These are phyloP conservation scores for Brassica balearica DNA, from an alignment of 441 rosid species.

Conservation along the genomic window DNA sequence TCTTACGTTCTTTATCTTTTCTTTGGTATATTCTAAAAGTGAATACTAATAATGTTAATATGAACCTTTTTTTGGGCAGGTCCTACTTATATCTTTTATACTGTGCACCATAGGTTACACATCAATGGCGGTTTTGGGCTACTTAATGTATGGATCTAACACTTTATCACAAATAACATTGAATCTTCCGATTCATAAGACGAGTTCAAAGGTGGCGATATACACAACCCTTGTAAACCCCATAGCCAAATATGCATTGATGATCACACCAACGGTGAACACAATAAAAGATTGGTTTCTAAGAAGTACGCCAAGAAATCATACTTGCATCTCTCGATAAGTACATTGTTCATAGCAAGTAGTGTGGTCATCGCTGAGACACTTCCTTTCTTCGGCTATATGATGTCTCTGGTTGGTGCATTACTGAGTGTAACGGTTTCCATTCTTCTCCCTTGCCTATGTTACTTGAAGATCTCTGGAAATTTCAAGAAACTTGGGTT, in stretches of 20 bases:
- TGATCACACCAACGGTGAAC: conserved; percentile 44
- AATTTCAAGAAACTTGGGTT: conserved; percentile 36
- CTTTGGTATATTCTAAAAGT: background rate
- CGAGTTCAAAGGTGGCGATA: conserved; percentile 53
- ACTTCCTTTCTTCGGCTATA: conserved; percentile 50
- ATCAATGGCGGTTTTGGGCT: conserved; percentile 53
- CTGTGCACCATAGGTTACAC: conserved; percentile 48
- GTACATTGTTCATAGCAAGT: conserved; percentile 40
- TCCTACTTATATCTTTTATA: conserved; percentile 46
- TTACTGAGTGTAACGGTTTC: conserved; percentile 46
- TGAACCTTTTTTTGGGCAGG: conserved; percentile 24
- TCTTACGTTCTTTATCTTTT: background rate
- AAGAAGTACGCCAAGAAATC: conserved; percentile 36
- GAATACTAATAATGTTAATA: background rate
- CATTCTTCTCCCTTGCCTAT: conserved; percentile 48
- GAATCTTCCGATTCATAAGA: conserved; percentile 44
- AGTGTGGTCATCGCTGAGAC: conserved; percentile 43
- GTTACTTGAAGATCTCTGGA: conserved; percentile 51
- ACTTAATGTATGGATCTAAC: conserved; percentile 49
- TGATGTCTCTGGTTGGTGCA: conserved; percentile 49
- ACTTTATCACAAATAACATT: conserved; percentile 50
- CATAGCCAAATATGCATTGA: conserved; percentile 50
- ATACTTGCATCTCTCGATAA: conserved; percentile 39
- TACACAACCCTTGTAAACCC: conserved; percentile 48
- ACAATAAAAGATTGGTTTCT: conserved; percentile 44